Evolutionary conservation across 1,284 basidiomycete species (phyloP), one percentile per base, ranked within the genome.

Genomic region (Leccinum pachyderme): DNA sequence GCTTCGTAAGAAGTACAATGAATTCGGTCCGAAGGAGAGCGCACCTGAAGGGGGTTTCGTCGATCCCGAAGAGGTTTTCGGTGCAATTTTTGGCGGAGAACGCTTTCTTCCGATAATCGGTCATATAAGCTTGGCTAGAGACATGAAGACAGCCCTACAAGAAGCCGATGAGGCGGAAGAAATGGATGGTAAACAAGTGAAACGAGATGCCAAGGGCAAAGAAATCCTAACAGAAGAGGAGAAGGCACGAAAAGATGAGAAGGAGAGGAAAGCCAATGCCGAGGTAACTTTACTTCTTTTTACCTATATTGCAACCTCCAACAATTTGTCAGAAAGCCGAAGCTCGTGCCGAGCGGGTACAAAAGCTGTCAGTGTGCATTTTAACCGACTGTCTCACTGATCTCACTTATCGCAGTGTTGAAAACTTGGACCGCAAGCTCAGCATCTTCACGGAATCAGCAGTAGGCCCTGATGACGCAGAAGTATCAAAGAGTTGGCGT

Each of bases 81-180:
- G 91, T 2, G 90, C 89, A 25, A 91, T 98, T 67, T 98, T 98
- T 66, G 95, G 92, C 49, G 92, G 92, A 1, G 91, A 93, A 46
- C 76, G 87, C 13, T 95, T 94, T 69, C 73, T 86, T 45, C 86
- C 90, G 2, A 90, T 94, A 66, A 93, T 93, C 62, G 90, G 91
- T 9, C 80, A 86, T 52, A 89, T 93, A 63, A 90, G 87, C 53
- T 76, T 94, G 63, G 95, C 94, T 32, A 84, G 84, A 63, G 96
- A 99, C 66, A 98, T 99, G 97, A 99, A 99, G 77, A 85, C 93
- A 6, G 95, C 95, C 5, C 77, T 99, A 67, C 95, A 99, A 68
- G 91, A 96, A 66, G 95, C 93, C 15, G 91, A 91, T 49, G 87
- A 89, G 53, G 85, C 81, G 9, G 89, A 91, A 59, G 80, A 78